Percentiles rank a stretch among this genome's conserved stretches.
Evolutionary conservation across 1,284 basidiomycete genomes (phyloP).

Genomic region (Sphagnurus paluster): DNA sequence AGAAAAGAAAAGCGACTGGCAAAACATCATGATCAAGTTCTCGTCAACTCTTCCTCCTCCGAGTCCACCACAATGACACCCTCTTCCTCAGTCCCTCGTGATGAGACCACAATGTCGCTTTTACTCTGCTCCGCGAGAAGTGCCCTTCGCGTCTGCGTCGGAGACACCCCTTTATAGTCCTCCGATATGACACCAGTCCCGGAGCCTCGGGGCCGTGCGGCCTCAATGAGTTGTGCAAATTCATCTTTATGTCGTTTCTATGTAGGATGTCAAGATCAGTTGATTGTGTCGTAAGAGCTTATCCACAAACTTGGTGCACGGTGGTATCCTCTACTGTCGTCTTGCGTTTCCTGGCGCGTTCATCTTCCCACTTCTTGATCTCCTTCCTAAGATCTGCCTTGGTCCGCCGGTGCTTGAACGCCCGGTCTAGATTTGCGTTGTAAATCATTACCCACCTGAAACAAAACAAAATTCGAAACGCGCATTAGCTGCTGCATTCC

Average conservation of each 20-base stretch:
- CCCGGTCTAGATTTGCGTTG: slow-evolving; percentile 71
- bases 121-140: slow-evolving; percentile 1
- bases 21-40: not conserved
- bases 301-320: slow-evolving; percentile 48
- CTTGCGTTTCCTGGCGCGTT: slow-evolving; percentile 43
- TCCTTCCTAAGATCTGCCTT: slow-evolving; percentile 49
- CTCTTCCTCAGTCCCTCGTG: slow-evolving; percentile 7
- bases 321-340: slow-evolving; percentile 41
- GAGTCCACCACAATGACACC: slow-evolving; percentile 28
- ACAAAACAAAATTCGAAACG: too few relatives aligned
- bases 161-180: not conserved
- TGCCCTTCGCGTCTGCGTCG: slow-evolving; percentile 8
- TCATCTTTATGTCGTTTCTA: slow-evolving; percentile 47
- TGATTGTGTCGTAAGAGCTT: too few relatives aligned
- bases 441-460: slow-evolving; percentile 66
- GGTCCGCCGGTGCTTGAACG: slow-evolving; percentile 45
- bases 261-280: too few relatives aligned
- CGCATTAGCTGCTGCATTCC: too few relatives aligned
- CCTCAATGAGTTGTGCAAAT: slow-evolving; percentile 43
- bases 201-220: slow-evolving; percentile 30
- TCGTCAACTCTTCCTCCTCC: slow-evolving; percentile 22
- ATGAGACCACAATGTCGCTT: not conserved
- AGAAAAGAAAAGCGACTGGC: not conserved
- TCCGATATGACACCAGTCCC: slow-evolving; percentile 10
- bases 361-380: slow-evolving; percentile 60